Evolutionary conservation across 768 basidiomycete genomes (phyloP).

Genomic region (Mycena capillaripes): DNA sequence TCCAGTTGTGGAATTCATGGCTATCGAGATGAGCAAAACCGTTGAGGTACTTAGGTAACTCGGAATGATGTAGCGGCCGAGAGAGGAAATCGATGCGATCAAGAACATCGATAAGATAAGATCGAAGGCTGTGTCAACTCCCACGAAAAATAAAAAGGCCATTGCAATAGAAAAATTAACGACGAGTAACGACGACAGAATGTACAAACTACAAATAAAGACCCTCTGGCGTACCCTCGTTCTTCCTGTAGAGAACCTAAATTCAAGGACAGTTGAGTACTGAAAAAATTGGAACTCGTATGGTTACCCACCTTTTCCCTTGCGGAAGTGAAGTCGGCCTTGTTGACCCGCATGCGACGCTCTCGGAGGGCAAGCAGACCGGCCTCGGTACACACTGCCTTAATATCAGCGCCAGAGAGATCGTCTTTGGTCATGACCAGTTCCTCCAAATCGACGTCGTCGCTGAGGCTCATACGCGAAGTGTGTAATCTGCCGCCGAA

Average conservation of each 20-base stretch:
- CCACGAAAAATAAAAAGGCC: neutral
- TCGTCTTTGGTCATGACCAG: constrained; percentile 97
- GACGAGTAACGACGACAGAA: constrained; percentile 31
- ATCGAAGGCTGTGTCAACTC: neutral
- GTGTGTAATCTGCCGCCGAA: constrained; percentile 79
- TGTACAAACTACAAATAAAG: constrained; percentile 74
- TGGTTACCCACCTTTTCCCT: constrained; percentile 86
- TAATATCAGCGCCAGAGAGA: constrained; percentile 97
- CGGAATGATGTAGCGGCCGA: neutral
- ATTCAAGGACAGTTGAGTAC: constrained; percentile 26
- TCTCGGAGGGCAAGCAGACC: constrained; percentile 95
- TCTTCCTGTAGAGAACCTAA: constrained; percentile 94
- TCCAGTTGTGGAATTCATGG: constrained; percentile 13
- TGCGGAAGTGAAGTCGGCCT: constrained; percentile 90
- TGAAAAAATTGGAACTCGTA: neutral
- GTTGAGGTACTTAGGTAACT: no score
- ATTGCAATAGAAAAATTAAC: constrained; percentile 16
- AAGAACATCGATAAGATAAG: neutral
- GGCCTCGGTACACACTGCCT: constrained; percentile 99
- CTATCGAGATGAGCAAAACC: no score
- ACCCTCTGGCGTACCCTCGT: constrained; percentile 95
- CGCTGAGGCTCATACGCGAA: constrained; percentile 89
- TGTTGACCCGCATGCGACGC: constrained; percentile 93
- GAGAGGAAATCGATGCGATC: neutral
- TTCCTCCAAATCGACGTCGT: constrained; percentile 95